Evolutionary conservation across 179 eudicot species (phyloP).

Genomic region (Sideroxylon spinosum): DNA sequence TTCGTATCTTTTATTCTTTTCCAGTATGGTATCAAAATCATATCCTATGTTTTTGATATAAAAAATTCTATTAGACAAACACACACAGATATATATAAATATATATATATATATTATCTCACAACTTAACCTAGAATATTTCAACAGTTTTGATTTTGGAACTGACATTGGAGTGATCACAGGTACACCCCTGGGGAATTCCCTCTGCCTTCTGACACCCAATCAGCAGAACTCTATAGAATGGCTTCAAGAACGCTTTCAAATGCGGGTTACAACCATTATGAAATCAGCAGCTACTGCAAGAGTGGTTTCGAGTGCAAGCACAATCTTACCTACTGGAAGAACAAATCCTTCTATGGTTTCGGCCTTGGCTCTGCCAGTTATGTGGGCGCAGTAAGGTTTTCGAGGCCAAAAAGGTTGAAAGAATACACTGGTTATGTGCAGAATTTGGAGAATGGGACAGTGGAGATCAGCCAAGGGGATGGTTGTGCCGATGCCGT

Average conservation of each 20-base stretch:
- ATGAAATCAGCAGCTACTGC: slow-evolving; percentile 89
- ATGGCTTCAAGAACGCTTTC: slow-evolving; percentile 74
- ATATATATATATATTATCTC: too few relatives aligned
- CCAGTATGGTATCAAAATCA: too few relatives aligned
- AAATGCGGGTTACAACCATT: slow-evolving; percentile 66
- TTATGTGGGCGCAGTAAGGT: slow-evolving; percentile 56
- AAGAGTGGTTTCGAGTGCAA: slow-evolving; percentile 71
- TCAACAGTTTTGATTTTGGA: background rate
- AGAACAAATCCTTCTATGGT: slow-evolving; percentile 58
- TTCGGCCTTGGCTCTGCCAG: slow-evolving; percentile 95
- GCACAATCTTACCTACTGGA: slow-evolving; percentile 86
- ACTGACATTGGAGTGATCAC: slow-evolving; percentile 21
- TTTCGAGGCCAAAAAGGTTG: slow-evolving; percentile 78
- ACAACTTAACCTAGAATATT: too few relatives aligned
- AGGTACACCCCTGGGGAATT: slow-evolving; percentile 93
- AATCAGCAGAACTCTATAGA: slow-evolving; percentile 73
- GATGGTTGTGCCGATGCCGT: slow-evolving; percentile 29
- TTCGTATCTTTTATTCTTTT: too few relatives aligned
- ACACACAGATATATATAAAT: too few relatives aligned
- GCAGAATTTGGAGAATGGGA: slow-evolving; percentile 56
- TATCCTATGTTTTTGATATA: too few relatives aligned
- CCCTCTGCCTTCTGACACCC: slow-evolving; percentile 79
- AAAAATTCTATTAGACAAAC: too few relatives aligned
- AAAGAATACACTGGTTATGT: slow-evolving; percentile 61
- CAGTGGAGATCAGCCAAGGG: slow-evolving; percentile 14